Conservation (phyloP, 495 filamentous ascomycete species). For the Aspergillus sclerotioniger region DNA sequence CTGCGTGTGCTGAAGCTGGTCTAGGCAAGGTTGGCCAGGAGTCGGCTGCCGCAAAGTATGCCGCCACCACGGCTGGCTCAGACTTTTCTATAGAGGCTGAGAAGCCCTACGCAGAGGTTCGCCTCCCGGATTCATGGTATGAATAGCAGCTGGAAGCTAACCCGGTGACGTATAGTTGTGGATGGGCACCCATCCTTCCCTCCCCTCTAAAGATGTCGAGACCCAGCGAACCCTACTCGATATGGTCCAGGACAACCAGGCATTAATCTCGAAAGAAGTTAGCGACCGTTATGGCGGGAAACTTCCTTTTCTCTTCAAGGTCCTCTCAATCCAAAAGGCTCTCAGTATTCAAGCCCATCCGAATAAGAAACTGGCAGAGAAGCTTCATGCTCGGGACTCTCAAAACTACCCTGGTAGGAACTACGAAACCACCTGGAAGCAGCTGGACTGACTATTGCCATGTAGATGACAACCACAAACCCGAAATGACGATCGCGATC, state of each 20-base stretch:
- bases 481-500: constrained; percentile 97
- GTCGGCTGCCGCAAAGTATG: constrained; percentile 72
- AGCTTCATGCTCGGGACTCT: constrained; percentile 78
- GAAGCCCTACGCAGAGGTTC: constrained; percentile 80
- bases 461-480: constrained; percentile 96
- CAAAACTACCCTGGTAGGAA: constrained; percentile 82
- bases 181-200: constrained; percentile 98
- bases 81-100: constrained; percentile 75
- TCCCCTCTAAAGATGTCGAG: constrained; percentile 83
- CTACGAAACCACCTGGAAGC: background rate
- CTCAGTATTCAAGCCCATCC: constrained; percentile 97
- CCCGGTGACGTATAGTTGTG: constrained; percentile 62
- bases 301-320: constrained; percentile 96
- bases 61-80: constrained; percentile 68
- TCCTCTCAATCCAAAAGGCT: constrained; percentile 89
- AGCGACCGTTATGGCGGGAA: constrained; percentile 70
- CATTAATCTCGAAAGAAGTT: constrained; percentile 70
- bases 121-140: constrained; percentile 24
- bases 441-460: background rate
- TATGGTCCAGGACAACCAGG: constrained; percentile 82
- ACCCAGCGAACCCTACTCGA: constrained; percentile 88
- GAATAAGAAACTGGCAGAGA: constrained; percentile 94
- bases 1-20: constrained; percentile 22
- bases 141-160: constrained; percentile 10
- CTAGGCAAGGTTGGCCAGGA: constrained; percentile 70